A percentile compares a stretch with the other conserved stretches of the same genome.
Conservation (phyloP, 176 grass and related monocot species). For the Musa beccarii region DNA sequence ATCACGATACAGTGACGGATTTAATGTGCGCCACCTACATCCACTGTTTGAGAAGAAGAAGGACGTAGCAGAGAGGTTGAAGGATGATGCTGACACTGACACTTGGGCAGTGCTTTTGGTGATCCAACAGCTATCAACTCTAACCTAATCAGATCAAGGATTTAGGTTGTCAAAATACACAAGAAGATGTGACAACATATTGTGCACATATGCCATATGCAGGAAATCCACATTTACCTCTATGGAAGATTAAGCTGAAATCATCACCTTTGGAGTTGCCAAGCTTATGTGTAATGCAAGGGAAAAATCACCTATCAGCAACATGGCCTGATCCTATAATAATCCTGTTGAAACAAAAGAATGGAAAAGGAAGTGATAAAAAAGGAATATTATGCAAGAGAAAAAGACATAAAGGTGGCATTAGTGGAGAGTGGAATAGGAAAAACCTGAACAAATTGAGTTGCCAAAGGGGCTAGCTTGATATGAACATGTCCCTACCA, state of each 20-base stretch:
- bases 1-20: no score
- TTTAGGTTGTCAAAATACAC: no score
- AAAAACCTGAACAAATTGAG: not conserved
- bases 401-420: not conserved
- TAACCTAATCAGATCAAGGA: no score
- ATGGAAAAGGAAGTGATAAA: not conserved
- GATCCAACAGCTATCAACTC: no score
- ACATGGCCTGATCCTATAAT: not conserved
- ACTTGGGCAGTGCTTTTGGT: no score
- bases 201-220: not conserved
- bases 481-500: not conserved
- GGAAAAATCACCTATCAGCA: not conserved
- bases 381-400: not conserved
- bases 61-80: no score
- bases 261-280: not conserved
- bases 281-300: not conserved
- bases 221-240: not conserved
- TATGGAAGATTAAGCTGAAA: not conserved
- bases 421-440: not conserved
- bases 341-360: not conserved
- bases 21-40: no score
- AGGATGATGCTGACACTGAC: no score
- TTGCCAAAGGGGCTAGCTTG: not conserved
- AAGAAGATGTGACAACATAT: no score
- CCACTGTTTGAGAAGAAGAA: no score